Conservation (phyloP, 257 asterid genomes). For the Euphrasia confusa region DNA sequence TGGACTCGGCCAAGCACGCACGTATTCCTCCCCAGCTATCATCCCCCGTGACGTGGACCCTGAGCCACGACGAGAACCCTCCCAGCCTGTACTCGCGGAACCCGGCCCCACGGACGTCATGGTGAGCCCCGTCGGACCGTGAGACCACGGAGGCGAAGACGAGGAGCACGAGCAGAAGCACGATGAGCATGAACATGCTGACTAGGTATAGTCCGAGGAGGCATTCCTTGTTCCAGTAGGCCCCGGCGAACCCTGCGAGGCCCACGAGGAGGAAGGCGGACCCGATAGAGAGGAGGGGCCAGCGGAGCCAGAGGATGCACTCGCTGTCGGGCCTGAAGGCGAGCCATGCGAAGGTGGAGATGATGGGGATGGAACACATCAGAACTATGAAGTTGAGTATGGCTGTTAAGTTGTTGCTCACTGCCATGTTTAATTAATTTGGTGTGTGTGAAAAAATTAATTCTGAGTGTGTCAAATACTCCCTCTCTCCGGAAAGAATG, state of each 20-base stretch:
- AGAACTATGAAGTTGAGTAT: background rate
- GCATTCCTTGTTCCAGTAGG: background rate
- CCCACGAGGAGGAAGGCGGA: background rate
- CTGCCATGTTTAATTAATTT: background rate
- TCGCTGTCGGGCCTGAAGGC: constrained; percentile 1
- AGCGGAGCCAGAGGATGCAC: constrained; percentile 5
- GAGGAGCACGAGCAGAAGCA: background rate
- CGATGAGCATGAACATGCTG: constrained; percentile 2
- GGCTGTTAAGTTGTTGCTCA: constrained; percentile 3
- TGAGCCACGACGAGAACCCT: background rate
- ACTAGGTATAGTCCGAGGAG: background rate
- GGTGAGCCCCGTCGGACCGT: background rate
- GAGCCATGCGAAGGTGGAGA: background rate
- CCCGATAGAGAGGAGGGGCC: background rate
- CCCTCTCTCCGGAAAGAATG: too few species aligned
- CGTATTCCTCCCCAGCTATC: constrained; percentile 1
- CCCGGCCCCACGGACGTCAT: background rate
- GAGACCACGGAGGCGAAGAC: background rate
- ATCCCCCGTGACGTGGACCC: background rate
- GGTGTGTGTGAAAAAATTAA: background rate
- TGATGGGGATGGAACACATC: background rate
- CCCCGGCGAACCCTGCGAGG: background rate
- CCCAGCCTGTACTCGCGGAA: background rate
- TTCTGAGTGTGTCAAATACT: too few species aligned
- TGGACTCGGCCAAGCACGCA: background rate